phyloP scores from a whole-genome alignment of 129 eudicot genomes.

The Helianthus annuus region DNA sequence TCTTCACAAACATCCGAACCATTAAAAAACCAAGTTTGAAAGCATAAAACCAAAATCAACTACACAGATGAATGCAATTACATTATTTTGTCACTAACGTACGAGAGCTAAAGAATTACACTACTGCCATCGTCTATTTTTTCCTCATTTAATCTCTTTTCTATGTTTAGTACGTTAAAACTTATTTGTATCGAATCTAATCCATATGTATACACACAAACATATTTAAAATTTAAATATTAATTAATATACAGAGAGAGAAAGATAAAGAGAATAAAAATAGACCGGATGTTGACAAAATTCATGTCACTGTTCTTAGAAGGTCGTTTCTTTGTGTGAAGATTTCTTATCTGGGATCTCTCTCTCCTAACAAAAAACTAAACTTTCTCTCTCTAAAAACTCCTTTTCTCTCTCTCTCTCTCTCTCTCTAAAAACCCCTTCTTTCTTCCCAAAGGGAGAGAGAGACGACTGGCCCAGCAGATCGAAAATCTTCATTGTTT shows the following conservation, averaged over 20 bases:
- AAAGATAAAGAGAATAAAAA: conserved; percentile 56
- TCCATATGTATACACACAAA: background rate
- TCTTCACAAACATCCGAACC: no score
- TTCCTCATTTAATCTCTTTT: no score
- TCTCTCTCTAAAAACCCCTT: conserved; percentile 24
- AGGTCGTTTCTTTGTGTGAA: conserved; percentile 78
- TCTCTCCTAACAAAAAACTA: conserved; percentile 36
- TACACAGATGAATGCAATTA: no score
- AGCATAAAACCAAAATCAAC: no score
- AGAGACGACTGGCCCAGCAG: conserved; percentile 52
- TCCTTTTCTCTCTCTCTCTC: conserved; percentile 13
- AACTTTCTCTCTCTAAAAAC: conserved; percentile 36
- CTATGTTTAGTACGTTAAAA: background rate
- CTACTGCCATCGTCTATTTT: no score
- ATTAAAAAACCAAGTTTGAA: no score
- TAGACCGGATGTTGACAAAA: conserved; percentile 93
- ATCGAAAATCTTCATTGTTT: conserved; percentile 65
- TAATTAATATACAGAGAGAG: background rate
- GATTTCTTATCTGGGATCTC: conserved; percentile 96
- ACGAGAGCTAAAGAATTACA: no score
- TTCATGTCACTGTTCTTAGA: conserved; percentile 78
- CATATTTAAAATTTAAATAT: background rate
- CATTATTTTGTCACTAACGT: no score
- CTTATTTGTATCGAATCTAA: no score
- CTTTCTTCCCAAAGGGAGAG: conserved; percentile 37